Evolutionary conservation across 2,329 filamentous ascomycete species (phyloP).

Genomic region (Ceratocystis cacaofunesta): DNA sequence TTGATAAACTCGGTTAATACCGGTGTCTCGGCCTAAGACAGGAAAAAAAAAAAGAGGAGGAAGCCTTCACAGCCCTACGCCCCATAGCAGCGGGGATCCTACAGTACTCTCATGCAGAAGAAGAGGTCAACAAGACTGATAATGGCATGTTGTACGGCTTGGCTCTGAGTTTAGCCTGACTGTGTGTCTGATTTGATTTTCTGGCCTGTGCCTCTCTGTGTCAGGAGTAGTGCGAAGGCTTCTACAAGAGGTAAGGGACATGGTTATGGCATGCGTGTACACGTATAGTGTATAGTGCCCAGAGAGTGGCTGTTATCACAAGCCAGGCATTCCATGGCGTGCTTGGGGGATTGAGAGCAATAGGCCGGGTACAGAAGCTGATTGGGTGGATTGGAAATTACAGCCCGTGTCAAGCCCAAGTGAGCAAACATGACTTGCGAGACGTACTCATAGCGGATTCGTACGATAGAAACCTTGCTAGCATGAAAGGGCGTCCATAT

Average conservation of each 20-base stretch:
- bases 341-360: not conserved
- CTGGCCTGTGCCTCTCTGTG: not conserved
- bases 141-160: not conserved
- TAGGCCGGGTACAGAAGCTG: not conserved
- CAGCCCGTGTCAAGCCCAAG: not conserved
- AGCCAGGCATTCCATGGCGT: not conserved
- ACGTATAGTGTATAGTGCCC: too few relatives aligned
- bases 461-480: not conserved
- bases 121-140: not conserved
- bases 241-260: not conserved
- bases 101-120: not conserved
- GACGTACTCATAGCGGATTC: not conserved
- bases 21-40: not conserved
- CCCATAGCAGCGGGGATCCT: not conserved
- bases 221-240: not conserved
- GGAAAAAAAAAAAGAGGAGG: not conserved
- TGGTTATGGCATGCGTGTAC: not conserved
- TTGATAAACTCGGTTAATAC: not conserved
- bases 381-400: not conserved
- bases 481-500: not conserved
- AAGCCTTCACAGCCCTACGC: constrained; percentile 1
- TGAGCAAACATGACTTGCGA: not conserved
- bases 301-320: not conserved
- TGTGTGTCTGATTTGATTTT: not conserved
- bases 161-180: not conserved